Base-by-base conservation (phyloP, 1,284 basidiomycete genomes). In the Malassezia slooffiae region DNA sequence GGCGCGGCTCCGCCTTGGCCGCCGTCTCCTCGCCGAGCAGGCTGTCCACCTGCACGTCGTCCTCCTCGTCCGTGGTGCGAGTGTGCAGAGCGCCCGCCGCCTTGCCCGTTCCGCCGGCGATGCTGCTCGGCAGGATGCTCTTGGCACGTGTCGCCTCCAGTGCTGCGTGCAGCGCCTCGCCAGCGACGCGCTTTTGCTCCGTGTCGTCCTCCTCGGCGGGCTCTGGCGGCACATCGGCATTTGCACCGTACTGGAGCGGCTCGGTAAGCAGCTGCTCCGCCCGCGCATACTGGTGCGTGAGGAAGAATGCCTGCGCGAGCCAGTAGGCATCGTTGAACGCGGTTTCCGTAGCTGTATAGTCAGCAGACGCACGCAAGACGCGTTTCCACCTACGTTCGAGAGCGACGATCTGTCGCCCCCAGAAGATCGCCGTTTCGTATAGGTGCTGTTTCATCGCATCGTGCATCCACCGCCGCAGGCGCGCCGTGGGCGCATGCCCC, bases 391-490 rank as follows among this genome's bases (percentile, higher is more conserved):
- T 38, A 91, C 89, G 83, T 31, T 91, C 95, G 81, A 89, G 87
- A 43, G 79, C 83, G 27, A 95, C 74, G 33, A 96, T 79, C 71
- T 97, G 96, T 73, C 91, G 85, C 3, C 90, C 93, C 93, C 93
- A 97, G 68, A 96, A 96, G 8, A 85, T 83, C 11, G 93, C 93
- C 0, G 91, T 95, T 55, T 90, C 86, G 71, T 96, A 95, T 22
- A 97, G 74, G 73, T 97, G 91, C 70, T 96, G 91, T 78, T 90
- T 87, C 61, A 95, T 79, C 28, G 93, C 91, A 72, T 97, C 93
- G 66, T 96, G 87, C 38, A 93, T 74, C 93, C 93, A 97, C 31
- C 87, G 71, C 43, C 93, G 76, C 81, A 99, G 89, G n/a, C 88
- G 79, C 67, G 47, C 47, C 16, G 58, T 24, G 3, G 19, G 22